phyloP scores from a whole-genome alignment of 257 asterid genomes.

The Solanum appendiculatum region DNA sequence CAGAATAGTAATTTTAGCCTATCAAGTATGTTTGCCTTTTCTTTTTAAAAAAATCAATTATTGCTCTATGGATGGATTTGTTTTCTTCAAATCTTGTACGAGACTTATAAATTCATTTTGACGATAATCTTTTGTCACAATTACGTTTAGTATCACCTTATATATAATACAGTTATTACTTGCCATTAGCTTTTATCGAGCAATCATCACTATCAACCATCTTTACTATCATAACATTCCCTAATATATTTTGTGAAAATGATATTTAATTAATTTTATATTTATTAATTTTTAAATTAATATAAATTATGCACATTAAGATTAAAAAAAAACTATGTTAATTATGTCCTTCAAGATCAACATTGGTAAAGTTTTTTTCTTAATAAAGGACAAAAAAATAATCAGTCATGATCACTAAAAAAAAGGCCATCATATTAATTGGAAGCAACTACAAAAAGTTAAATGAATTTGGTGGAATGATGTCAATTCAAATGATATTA shows the following conservation, averaged over 20 bases:
- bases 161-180: too few relatives aligned
- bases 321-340: background rate
- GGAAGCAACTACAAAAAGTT: background rate
- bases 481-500: background rate
- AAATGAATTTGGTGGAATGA: background rate
- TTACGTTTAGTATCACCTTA: too few relatives aligned
- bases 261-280: background rate
- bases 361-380: background rate
- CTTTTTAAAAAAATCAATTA: too few relatives aligned
- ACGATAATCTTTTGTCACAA: too few relatives aligned
- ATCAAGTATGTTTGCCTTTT: too few relatives aligned
- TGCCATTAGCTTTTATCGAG: background rate
- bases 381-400: background rate
- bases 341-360: background rate
- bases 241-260: background rate
- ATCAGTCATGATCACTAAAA: background rate
- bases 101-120: too few relatives aligned
- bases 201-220: background rate
- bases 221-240: background rate
- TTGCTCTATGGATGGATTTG: too few relatives aligned
- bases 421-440: background rate
- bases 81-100: too few relatives aligned
- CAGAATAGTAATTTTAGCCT: too few relatives aligned
- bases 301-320: background rate
- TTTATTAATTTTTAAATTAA: background rate